phyloP scores from a whole-genome alignment of 805 yeast species.

The Ogataea zsoltii region DNA sequence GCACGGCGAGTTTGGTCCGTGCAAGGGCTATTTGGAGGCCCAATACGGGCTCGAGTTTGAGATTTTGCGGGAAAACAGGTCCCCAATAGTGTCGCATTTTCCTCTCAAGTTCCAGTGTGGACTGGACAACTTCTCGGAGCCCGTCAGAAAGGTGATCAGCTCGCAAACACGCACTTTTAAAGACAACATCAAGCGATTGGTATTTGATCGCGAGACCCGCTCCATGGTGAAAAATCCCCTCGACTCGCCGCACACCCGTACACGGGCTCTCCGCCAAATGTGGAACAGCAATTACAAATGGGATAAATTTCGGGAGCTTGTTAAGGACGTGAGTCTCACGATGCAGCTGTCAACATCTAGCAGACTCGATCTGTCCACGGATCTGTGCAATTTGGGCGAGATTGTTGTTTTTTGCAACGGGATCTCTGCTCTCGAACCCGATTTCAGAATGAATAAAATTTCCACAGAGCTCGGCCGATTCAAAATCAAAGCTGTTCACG shows the following conservation, averaged over 20 bases:
- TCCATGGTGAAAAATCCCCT: constrained; percentile 16
- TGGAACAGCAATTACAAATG: constrained; percentile 11
- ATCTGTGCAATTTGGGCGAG: constrained; percentile 8
- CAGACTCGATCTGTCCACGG: constrained; percentile 9
- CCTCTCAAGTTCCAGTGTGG: constrained; percentile 17
- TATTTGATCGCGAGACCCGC: constrained; percentile 12
- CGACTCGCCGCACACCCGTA: constrained; percentile 11
- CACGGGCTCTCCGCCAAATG: constrained; percentile 8
- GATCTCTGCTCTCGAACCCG: constrained; percentile 5
- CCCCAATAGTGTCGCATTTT: constrained; percentile 9
- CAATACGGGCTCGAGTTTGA: constrained; percentile 18
- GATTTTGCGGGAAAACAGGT: neutral
- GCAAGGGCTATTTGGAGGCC: constrained; percentile 14
- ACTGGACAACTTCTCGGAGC: constrained; percentile 11
- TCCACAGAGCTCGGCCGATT: constrained; percentile 21
- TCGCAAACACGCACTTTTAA: constrained; percentile 5
- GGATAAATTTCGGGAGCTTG: constrained; percentile 6
- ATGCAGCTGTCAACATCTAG: constrained; percentile 7
- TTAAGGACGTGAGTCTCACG: constrained; percentile 13
- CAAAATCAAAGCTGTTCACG: constrained; percentile 6
- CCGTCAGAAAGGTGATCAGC: constrained; percentile 3
- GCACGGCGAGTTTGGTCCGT: constrained; percentile 14
- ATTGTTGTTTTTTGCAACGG: constrained; percentile 3
- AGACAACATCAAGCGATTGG: constrained; percentile 11
- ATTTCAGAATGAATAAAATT: constrained; percentile 9